Percentiles rank a stretch among this genome's conserved stretches.
phyloP scores from a whole-genome alignment of 2,329 filamentous ascomycete genomes.

The Phyllosticta citribraziliensis region DNA sequence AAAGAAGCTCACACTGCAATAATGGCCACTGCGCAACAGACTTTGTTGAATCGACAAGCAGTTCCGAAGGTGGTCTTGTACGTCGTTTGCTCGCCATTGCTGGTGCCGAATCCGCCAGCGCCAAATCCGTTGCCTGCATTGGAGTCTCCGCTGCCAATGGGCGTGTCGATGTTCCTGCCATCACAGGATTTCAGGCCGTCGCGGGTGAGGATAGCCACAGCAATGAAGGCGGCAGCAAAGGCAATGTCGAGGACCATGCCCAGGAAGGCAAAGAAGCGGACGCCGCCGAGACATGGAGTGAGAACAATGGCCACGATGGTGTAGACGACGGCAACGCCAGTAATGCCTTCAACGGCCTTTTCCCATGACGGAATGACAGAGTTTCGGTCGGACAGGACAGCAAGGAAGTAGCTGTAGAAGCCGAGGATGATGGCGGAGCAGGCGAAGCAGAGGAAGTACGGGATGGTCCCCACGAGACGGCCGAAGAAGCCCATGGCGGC shows the following conservation, averaged over 20 bases:
- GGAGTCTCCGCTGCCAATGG: constrained; percentile 56
- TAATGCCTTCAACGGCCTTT: constrained; percentile 62
- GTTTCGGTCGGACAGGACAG: constrained; percentile 56
- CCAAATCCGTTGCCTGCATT: constrained; percentile 40
- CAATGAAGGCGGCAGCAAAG: constrained; percentile 71
- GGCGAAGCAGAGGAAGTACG: constrained; percentile 65
- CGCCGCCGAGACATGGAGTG: constrained; percentile 70
- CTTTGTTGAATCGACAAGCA: constrained; percentile 68
- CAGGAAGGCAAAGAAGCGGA: constrained; percentile 60
- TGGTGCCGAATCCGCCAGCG: constrained; percentile 30
- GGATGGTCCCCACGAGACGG: constrained; percentile 58
- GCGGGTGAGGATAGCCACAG: constrained; percentile 66
- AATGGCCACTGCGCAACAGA: constrained; percentile 67
- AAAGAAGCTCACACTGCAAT: constrained; percentile 54
- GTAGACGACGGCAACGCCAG: constrained; percentile 67
- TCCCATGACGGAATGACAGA: constrained; percentile 53
- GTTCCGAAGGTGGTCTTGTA: constrained; percentile 41
- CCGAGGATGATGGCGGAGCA: constrained; percentile 65
- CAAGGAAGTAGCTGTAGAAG: constrained; percentile 74
- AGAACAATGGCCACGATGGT: constrained; percentile 61
- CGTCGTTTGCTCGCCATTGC: constrained; percentile 30
- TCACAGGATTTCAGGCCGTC: constrained; percentile 58
- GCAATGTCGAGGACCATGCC: constrained; percentile 66
- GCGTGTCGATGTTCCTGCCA: constrained; percentile 51
- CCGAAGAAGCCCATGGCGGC: constrained; percentile 27